Conservation (phyloP, 2,329 filamentous ascomycete genomes). For the Sporothrix brunneoviolacea region DNA sequence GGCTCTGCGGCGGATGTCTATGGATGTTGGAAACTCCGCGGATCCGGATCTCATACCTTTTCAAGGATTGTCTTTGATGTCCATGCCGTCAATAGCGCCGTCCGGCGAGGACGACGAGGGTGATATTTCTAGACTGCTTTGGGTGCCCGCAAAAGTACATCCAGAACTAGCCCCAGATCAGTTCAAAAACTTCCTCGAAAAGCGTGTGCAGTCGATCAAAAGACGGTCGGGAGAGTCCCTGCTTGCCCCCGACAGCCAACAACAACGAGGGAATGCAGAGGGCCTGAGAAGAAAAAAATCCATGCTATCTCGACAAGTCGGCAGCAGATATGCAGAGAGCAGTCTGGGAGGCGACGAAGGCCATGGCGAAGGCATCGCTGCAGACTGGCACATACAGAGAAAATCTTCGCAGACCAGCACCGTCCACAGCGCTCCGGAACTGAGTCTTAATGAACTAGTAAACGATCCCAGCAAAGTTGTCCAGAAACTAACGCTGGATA, state of each 20-base stretch:
- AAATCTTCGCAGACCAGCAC: conserved; percentile 62
- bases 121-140: conserved; percentile 82
- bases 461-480: conserved; percentile 69
- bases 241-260: conserved; percentile 46
- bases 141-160: conserved; percentile 91
- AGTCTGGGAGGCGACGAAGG: background rate
- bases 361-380: background rate
- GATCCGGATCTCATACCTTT: conserved; percentile 73
- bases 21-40: conserved; percentile 73
- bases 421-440: conserved; percentile 54
- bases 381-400: conserved; percentile 59
- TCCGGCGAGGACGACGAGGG: conserved; percentile 72
- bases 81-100: conserved; percentile 67
- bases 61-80: conserved; percentile 55
- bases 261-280: conserved; percentile 32
- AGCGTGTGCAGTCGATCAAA: conserved; percentile 82
- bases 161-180: conserved; percentile 92
- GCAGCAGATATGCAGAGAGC: conserved; percentile 56
- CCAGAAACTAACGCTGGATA: conserved; percentile 58
- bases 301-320: conserved; percentile 88
- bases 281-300: conserved; percentile 75
- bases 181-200: conserved; percentile 94
- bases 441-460: conserved; percentile 75
- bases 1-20: conserved; percentile 84
- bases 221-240: conserved; percentile 69